Evolutionary conservation across 306 rosid species (phyloP), one percentile per base, ranked within the genome.

Genomic region (Ziziphus jujuba): DNA sequence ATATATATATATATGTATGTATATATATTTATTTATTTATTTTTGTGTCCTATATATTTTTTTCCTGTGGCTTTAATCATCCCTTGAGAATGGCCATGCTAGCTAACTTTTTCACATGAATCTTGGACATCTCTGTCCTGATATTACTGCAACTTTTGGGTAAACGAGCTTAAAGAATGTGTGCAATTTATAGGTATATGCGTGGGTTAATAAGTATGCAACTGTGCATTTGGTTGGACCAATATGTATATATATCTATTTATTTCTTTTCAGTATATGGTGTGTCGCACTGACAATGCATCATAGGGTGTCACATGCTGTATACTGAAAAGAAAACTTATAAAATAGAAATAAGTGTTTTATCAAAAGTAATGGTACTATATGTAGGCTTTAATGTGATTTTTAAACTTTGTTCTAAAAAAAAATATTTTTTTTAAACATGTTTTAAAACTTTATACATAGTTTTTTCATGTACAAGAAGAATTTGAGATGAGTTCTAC

Each of bases 41-140:
- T 12, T 24, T 56, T 20, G 15, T 6, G 16, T 6, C 10, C 33
- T 43, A 7, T 20, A 53, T 66, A 72, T 80, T 81, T 79, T 54
- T 83, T 75, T 71, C 48, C 9, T 64, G 28, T 79, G 75, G 78
- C 92, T 87, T 87, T 83, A 87, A 87, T 89, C 77, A 89, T 87
- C 75, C 65, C 73, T 20, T 61, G 79, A 70, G 81, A 75, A 84
- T 89, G 74, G 83, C 92, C 88, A 82, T 84, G 76, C 57, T 65
- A 71, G 73, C 73, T 47, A 65, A 49, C 66, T 85, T 81, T 75
- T 57, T 73, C 88, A 84, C 85, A 84, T 53, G 91, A 77, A 69
- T 79, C 78, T 72, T 77, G 81, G 75, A 77, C 80, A 77, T 62
- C 74, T 65, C 62, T 81, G 82, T 85, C 66, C 63, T 73, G 19